Evolutionary conservation across 2,329 filamentous ascomycete genomes (phyloP), one percentile per base, ranked within the genome.

Genomic region (Elsinoe ampelina): DNA sequence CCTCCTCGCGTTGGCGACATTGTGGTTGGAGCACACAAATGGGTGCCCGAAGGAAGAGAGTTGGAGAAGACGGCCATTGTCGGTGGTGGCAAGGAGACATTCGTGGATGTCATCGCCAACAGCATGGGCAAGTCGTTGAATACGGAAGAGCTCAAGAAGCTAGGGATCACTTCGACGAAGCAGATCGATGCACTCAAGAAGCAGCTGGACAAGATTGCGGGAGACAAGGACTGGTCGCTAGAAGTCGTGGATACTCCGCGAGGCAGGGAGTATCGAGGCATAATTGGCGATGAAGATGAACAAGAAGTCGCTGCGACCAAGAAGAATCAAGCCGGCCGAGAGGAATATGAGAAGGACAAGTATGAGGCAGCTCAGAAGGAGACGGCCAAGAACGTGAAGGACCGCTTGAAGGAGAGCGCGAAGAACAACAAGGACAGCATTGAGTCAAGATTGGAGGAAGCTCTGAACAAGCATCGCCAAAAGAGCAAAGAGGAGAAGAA

Each of bases 191-290:
- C 83, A 45, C 75, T 95, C 67, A 80, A 80, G 64, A 78, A 83
- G 60, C 76, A 87, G 65, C 71, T 95, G 58, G 78, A 87, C 66
- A 79, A 82, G 63, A 67, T 87, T 39, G 87, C 88, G 0, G 80
- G 83, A 2, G 82, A 85, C 6, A 80, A 83, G 61, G 82, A 83
- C 13, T 95, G 90, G 89, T 86, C 84, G 64, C 74, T 95, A 58
- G 87, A 93, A 69, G 77, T 93, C 12, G 81, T 93, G 1, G 86
- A 93, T 64, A 77, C 82, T 10, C 80, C 84, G 1, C 77, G 80
- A 3, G 77, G 80, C 19, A 73, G 81, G 60, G 85, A 89, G 66
- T 80, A 92, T 39, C 75, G 85, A 43, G 87, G 85, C 0, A 81
- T 87, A 41, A 79, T 92, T 13, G 83, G 85, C 26, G 72, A 73